A percentile compares a stretch with the other conserved stretches of the same genome.
These are phyloP conservation scores for Phanerochaete sordida DNA, from an alignment of 768 basidiomycete species.

Conservation along the genomic window DNA sequence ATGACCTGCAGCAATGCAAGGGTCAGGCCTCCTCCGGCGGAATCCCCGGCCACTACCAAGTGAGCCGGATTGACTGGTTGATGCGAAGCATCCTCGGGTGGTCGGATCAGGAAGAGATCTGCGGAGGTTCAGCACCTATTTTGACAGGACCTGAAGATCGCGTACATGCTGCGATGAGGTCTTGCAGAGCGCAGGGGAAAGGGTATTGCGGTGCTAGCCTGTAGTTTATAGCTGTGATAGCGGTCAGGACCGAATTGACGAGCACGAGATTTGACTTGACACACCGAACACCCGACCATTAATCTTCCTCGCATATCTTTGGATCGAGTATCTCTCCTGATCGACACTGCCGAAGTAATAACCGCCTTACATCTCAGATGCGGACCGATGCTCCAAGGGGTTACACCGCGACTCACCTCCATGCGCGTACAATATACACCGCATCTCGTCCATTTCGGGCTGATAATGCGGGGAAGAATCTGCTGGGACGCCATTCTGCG, in stretches of 20 bases:
- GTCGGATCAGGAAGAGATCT: slow-evolving; percentile 89
- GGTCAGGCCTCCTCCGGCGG: slow-evolving; percentile 87
- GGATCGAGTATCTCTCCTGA: slow-evolving; percentile 74
- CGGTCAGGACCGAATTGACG: too few species aligned
- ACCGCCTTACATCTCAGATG: slow-evolving; percentile 46
- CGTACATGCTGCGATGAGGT: slow-evolving; percentile 83
- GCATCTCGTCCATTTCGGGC: slow-evolving; percentile 76
- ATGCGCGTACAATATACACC: slow-evolving; percentile 80
- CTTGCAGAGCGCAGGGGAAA: slow-evolving; percentile 91
- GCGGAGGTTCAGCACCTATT: background rate
- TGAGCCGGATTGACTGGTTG: slow-evolving; percentile 73
- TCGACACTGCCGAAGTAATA: slow-evolving; percentile 83
- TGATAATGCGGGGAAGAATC: slow-evolving; percentile 37
- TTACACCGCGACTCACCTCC: slow-evolving; percentile 47
- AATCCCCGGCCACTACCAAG: slow-evolving; percentile 87
- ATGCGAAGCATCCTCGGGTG: slow-evolving; percentile 78
- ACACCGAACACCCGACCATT: slow-evolving; percentile 83
- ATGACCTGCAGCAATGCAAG: slow-evolving; percentile 84
- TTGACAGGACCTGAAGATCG: background rate
- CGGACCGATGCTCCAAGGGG: background rate
- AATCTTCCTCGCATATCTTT: slow-evolving; percentile 88
- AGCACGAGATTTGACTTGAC: slow-evolving; percentile 15
- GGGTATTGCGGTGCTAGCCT: slow-evolving; percentile 96
- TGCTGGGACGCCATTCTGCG: slow-evolving; percentile 5
- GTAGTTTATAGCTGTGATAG: slow-evolving; percentile 72